Conservation (phyloP, 352 stramenopile genomes). For the Phytopythium helicoides region DNA sequence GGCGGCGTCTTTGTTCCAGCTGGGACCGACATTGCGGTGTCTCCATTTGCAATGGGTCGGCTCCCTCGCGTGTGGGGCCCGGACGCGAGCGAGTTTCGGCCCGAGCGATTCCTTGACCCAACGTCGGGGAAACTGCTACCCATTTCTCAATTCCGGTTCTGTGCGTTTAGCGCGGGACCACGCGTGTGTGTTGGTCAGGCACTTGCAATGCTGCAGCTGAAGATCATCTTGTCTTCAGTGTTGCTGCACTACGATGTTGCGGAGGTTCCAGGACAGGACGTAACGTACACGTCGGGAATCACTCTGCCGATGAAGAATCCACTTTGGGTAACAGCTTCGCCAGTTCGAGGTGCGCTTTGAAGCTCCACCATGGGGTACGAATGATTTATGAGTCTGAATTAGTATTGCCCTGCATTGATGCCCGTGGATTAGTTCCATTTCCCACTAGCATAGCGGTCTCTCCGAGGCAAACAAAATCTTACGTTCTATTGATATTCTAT, state of each 20-base stretch:
- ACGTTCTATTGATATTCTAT: too few relatives aligned
- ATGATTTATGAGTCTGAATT: too few relatives aligned
- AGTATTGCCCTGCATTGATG: too few relatives aligned
- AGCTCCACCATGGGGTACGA: too few relatives aligned
- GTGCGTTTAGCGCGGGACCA: slow-evolving; percentile 33
- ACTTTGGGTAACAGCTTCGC: slow-evolving; percentile 15
- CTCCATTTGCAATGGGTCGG: slow-evolving; percentile 39
- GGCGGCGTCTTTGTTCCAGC: slow-evolving; percentile 19
- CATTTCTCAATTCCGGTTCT: slow-evolving; percentile 28
- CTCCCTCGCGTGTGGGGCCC: slow-evolving; percentile 42
- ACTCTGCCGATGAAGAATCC: slow-evolving; percentile 42
- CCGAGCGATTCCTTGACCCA: slow-evolving; percentile 42
- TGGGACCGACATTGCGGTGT: slow-evolving; percentile 31
- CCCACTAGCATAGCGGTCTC: too few relatives aligned
- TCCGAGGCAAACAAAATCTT: too few relatives aligned
- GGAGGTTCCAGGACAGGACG: slow-evolving; percentile 52
- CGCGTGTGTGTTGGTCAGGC: slow-evolving; percentile 40
- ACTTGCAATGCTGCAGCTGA: slow-evolving; percentile 53
- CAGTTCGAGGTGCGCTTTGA: too few relatives aligned
- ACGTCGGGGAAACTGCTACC: slow-evolving; percentile 21
- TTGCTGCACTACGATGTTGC: slow-evolving; percentile 37
- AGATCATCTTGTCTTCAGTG: slow-evolving; percentile 59
- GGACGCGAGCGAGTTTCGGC: slow-evolving; percentile 39
- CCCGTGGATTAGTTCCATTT: too few relatives aligned
- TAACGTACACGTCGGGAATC: slow-evolving; percentile 68